Evolutionary conservation across 2,329 filamentous ascomycete genomes (phyloP).

Genomic region (Sporothrix euskadiensis): DNA sequence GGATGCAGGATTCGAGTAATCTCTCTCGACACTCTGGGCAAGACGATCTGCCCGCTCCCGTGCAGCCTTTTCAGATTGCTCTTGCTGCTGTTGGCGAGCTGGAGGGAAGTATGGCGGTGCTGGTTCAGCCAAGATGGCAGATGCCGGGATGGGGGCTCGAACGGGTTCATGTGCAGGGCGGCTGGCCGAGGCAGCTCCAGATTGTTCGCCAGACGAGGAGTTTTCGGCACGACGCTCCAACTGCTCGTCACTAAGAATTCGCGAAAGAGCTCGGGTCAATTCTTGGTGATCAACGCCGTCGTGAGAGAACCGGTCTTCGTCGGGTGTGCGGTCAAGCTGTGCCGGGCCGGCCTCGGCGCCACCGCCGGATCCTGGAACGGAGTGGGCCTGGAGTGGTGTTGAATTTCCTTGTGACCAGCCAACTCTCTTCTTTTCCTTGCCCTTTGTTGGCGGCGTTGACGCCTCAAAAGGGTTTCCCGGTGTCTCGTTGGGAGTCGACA

Average conservation of each 20-base stretch:
- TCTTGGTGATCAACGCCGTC: conserved; percentile 33
- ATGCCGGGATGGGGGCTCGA: neutral
- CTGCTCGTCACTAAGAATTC: conserved; percentile 30
- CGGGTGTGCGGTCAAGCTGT: neutral
- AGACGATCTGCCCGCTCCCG: conserved; percentile 42
- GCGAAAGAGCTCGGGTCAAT: conserved; percentile 29
- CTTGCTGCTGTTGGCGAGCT: conserved; percentile 30
- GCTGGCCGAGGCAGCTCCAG: neutral
- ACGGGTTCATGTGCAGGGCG: neutral
- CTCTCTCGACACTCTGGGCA: conserved; percentile 39
- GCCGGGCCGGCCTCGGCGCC: neutral
- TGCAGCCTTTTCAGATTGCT: conserved; percentile 40
- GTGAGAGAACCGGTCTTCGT: conserved; percentile 16
- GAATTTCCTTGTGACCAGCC: conserved; percentile 31
- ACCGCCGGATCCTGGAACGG: neutral
- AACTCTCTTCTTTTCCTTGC: conserved; percentile 35
- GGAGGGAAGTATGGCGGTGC: conserved; percentile 30
- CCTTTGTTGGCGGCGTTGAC: conserved; percentile 26
- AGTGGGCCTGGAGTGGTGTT: neutral
- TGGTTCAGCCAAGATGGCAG: conserved; percentile 17
- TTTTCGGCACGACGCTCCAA: neutral
- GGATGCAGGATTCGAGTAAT: conserved; percentile 38
- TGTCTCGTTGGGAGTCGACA: conserved; percentile 27
- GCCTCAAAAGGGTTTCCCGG: conserved; percentile 14
- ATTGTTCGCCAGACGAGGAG: neutral